Percentiles rank a stretch among this genome's conserved stretches.
Conservation (phyloP, 2,329 filamentous ascomycete species). For the Paracoccidioides lutzii region DNA sequence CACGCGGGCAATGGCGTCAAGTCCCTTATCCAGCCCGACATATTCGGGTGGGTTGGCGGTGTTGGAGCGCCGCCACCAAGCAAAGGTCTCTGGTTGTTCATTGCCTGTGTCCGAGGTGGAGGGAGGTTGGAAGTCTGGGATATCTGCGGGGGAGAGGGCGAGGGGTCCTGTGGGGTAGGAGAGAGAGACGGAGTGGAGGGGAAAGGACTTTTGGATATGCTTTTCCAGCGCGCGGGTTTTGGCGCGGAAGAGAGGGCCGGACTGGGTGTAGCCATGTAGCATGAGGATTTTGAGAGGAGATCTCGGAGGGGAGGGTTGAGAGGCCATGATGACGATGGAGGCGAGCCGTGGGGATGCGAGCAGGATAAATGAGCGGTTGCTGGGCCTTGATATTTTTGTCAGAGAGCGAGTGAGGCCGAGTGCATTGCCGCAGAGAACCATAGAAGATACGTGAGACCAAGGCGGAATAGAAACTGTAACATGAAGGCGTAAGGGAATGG, state of each 20-base stretch:
- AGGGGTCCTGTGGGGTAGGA: conserved; percentile 59
- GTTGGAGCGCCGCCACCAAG: conserved; percentile 61
- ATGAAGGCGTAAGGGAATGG: not conserved
- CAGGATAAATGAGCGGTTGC: not conserved
- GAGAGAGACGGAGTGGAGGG: conserved; percentile 45
- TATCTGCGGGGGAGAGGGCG: conserved; percentile 49
- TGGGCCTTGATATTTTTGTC: not conserved
- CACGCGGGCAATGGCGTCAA: conserved; percentile 48
- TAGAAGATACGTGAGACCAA: not conserved
- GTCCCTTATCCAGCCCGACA: conserved; percentile 54
- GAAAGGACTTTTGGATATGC: conserved; percentile 60
- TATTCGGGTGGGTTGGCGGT: conserved; percentile 55
- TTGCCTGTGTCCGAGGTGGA: conserved; percentile 20
- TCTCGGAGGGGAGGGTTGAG: not conserved
- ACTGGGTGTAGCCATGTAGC: conserved; percentile 86
- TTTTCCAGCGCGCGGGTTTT: conserved; percentile 85
- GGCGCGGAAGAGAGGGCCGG: conserved; percentile 66
- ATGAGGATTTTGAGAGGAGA: conserved; percentile 53
- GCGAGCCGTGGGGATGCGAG: not conserved
- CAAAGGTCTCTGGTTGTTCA: conserved; percentile 54
- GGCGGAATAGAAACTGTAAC: no score
- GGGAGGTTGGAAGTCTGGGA: conserved; percentile 51
- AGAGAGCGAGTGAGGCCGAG: not conserved
- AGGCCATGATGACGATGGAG: conserved; percentile 2
- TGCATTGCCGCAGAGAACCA: not conserved